Base-by-base conservation (phyloP, 225 moss, liverwort and hornwort genomes). In the Climacium dendroides region DNA sequence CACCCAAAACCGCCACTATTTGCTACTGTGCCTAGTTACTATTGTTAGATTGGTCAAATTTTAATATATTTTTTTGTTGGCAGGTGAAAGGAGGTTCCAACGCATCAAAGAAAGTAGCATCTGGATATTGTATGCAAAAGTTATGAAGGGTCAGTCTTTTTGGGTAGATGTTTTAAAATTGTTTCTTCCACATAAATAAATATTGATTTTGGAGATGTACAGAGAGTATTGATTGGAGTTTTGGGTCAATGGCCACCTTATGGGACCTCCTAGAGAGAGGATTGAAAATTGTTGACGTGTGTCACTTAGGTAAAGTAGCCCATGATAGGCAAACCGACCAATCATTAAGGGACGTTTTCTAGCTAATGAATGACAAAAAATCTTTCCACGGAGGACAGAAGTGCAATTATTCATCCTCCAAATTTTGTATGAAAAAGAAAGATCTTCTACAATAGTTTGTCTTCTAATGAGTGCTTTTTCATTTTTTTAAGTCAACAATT, bases 261-360 rank as follows among this genome's bases (percentile, higher is more conserved):
- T 12, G 1, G 4, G 2, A 14, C 5, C 35, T 52, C 11, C 2
- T 23, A 13, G 9, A 0, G 3, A 23, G 10, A 52, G 22, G 10
- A 55, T 55, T 26, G 7, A 7, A 57, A 26, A 53, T 13, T 78
- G 17, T 55, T 37, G 11, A 53, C 0, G 4, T 53, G 13, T 76
- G 9, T 15, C 5, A 53, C 53, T n/a, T n/a, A n/a, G n/a, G n/a
- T n/a, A n/a, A n/a, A n/a, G n/a, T n/a, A n/a, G n/a, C n/a, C n/a
- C n/a, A n/a, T n/a, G n/a, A n/a, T n/a, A n/a, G n/a, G n/a, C n/a
- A n/a, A n/a, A n/a, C n/a, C n/a, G n/a, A n/a, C n/a, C n/a, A n/a
- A n/a, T n/a, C n/a, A n/a, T n/a, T n/a, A n/a, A n/a, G n/a, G n/a
- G n/a, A n/a, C n/a, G n/a, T n/a, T n/a, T n/a, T n/a, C n/a, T n/a